phyloP scores from a whole-genome alignment of 2,329 filamentous ascomycete species.

The Hypoxylon sp. region DNA sequence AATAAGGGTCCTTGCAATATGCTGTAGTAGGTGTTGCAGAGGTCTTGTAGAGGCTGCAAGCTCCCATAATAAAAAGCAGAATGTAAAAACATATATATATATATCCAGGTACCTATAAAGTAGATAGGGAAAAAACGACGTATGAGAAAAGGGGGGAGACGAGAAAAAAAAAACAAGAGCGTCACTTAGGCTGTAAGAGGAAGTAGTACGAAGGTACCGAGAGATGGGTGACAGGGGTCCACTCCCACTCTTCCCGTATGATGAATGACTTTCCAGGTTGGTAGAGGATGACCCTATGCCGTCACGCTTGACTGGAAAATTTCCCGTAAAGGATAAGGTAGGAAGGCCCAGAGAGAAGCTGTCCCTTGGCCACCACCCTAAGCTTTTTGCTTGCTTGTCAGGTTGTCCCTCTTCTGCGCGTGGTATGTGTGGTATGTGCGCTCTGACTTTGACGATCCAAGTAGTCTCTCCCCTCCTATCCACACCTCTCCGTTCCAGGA shows the following conservation, averaged over 20 bases:
- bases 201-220: slow-evolving; percentile 42
- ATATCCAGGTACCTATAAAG: slow-evolving; percentile 4
- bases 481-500: slow-evolving; percentile 37
- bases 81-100: neutral
- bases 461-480: slow-evolving; percentile 23
- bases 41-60: slow-evolving; percentile 5
- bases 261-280: slow-evolving; percentile 48
- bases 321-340: slow-evolving; percentile 27
- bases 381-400: slow-evolving; percentile 29
- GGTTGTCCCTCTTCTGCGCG: slow-evolving; percentile 24
- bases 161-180: neutral
- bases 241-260: slow-evolving; percentile 29
- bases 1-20: slow-evolving; percentile 25
- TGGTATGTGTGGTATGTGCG: slow-evolving; percentile 29
- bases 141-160: slow-evolving; percentile 1
- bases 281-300: slow-evolving; percentile 45
- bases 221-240: slow-evolving; percentile 36
- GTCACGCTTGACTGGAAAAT: slow-evolving; percentile 41
- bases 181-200: slow-evolving; percentile 43
- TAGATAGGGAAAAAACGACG: slow-evolving; percentile 18
- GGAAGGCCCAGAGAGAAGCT: slow-evolving; percentile 19
- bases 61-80: slow-evolving; percentile 23
- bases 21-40: slow-evolving; percentile 16
- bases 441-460: slow-evolving; percentile 18
- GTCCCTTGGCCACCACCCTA: slow-evolving; percentile 19